Evolutionary conservation across 306 rosid genomes (phyloP).

Genomic region (Hippophae tibetana): DNA sequence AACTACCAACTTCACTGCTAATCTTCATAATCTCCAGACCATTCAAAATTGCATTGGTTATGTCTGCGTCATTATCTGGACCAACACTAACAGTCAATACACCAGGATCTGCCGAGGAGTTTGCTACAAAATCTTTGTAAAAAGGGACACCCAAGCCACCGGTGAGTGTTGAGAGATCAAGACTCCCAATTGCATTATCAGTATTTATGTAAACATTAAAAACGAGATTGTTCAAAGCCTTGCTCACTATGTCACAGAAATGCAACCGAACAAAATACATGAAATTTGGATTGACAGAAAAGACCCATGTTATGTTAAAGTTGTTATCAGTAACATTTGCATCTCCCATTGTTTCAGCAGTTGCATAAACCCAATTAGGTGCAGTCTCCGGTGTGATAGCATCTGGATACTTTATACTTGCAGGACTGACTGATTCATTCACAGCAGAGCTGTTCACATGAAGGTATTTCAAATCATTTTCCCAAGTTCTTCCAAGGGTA

Average conservation of each 20-base stretch:
- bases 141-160: slow-evolving; percentile 57
- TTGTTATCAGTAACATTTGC: slow-evolving; percentile 50
- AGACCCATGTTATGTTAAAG: slow-evolving; percentile 94
- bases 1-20: slow-evolving; percentile 55
- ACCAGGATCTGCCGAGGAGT: slow-evolving; percentile 33
- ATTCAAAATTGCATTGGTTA: slow-evolving; percentile 59
- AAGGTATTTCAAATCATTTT: slow-evolving; percentile 67
- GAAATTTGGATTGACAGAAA: slow-evolving; percentile 55
- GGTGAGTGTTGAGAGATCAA: slow-evolving; percentile 65
- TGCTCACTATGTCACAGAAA: slow-evolving; percentile 82
- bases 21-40: slow-evolving; percentile 81
- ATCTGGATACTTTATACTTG: slow-evolving; percentile 41
- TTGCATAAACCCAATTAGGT: slow-evolving; percentile 84
- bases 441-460: slow-evolving; percentile 67
- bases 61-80: slow-evolving; percentile 63
- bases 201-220: slow-evolving; percentile 71
- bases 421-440: slow-evolving; percentile 49
- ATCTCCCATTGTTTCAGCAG: slow-evolving; percentile 69
- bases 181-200: slow-evolving; percentile 46
- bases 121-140: slow-evolving; percentile 60
- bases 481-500: slow-evolving; percentile 89
- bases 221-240: slow-evolving; percentile 52
- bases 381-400: slow-evolving; percentile 62
- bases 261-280: slow-evolving; percentile 69
- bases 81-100: slow-evolving; percentile 83